These are phyloP conservation scores for Epichloe baconii DNA, from an alignment of 2,329 filamentous ascomycete genomes.

Conservation along the genomic window DNA sequence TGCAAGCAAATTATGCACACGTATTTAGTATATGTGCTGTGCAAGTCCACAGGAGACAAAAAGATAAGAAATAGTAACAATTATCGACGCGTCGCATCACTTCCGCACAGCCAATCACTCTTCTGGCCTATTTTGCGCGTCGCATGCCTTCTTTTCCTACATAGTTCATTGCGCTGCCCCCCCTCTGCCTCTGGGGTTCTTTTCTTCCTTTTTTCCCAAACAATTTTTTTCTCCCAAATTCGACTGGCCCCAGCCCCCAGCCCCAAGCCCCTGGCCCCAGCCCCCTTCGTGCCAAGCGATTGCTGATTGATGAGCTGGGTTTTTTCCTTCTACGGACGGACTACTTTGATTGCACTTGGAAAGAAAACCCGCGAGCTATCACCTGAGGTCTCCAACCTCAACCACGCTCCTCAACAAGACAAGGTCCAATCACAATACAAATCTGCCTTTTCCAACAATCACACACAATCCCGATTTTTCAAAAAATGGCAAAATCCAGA, in stretches of 20 bases:
- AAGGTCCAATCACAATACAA: too few species aligned
- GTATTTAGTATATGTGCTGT: neutral
- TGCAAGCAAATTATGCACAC: neutral
- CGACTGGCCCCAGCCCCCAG: too few species aligned
- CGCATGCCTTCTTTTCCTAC: neutral
- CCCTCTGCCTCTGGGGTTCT: neutral
- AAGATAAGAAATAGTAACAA: neutral
- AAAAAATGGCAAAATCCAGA: conserved; percentile 3
- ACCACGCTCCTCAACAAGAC: too few species aligned
- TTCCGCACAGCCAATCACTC: neutral
- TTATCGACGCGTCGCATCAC: neutral
- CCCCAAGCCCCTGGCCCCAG: too few species aligned
- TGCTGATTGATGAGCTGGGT: too few species aligned
- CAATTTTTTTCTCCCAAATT: neutral
- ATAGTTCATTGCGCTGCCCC: neutral
- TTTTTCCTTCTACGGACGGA: too few species aligned
- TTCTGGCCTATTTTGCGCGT: neutral
- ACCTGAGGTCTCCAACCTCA: too few species aligned
- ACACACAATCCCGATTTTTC: neutral
- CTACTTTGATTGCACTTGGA: too few species aligned
- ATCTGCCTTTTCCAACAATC: neutral
- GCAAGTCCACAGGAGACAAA: too few species aligned
- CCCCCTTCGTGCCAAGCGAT: too few species aligned
- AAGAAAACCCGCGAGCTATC: too few species aligned
- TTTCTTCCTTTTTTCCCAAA: neutral